These are phyloP conservation scores for Nakazawaea ernobii DNA, from an alignment of 805 yeast genomes.

Conservation along the genomic window DNA sequence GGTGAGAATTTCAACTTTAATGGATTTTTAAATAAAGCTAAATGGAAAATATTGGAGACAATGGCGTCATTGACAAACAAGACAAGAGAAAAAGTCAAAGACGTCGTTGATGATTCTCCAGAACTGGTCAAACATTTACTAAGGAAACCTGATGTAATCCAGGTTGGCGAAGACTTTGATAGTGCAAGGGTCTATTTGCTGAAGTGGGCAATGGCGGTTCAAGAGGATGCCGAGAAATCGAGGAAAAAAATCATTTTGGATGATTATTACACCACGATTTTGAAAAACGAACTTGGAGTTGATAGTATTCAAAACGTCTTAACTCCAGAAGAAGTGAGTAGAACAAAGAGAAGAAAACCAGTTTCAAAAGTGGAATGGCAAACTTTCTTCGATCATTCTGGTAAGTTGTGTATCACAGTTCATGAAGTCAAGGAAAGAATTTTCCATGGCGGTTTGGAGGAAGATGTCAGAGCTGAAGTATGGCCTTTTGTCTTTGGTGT, in stretches of 20 bases:
- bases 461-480: conserved; percentile 58
- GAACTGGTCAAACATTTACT: conserved; percentile 52
- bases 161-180: conserved; percentile 85
- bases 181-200: conserved; percentile 89
- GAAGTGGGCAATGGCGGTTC: conserved; percentile 93
- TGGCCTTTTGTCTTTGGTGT: conserved; percentile 85
- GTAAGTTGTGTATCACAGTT: conserved; percentile 66
- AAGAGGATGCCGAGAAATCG: conserved; percentile 77
- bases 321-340: conserved; percentile 53
- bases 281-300: conserved; percentile 59
- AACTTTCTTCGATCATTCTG: conserved; percentile 73
- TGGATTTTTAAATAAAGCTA: conserved; percentile 56
- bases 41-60: conserved; percentile 82
- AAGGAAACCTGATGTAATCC: conserved; percentile 72
- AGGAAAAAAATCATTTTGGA: conserved; percentile 48
- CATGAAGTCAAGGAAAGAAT: conserved; percentile 76
- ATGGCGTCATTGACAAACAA: conserved; percentile 72
- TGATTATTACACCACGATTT: conserved; percentile 48
- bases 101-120: conserved; percentile 54
- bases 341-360: conserved; percentile 60
- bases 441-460: conserved; percentile 83
- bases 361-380: conserved; percentile 77
- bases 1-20: conserved; percentile 28
- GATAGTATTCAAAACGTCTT: conserved; percentile 38
- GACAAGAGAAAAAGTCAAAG: conserved; percentile 61